A percentile compares a stretch with the other conserved stretches of the same genome.
Evolutionary conservation across 2,329 filamentous ascomycete species (phyloP).

Genomic region (Trichoderma breve): DNA sequence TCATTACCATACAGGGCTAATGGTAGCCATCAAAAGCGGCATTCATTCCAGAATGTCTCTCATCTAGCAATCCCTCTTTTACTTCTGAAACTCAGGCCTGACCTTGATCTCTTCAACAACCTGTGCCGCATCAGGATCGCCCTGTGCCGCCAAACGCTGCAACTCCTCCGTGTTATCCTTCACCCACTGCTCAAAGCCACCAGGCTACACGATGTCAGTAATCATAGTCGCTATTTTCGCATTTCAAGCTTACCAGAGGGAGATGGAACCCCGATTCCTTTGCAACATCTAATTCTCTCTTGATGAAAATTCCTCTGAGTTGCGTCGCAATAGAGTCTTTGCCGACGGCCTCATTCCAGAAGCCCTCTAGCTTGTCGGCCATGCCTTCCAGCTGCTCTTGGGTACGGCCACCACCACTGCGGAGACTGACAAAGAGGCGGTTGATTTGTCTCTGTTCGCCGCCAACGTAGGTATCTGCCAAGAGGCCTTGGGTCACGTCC

Average conservation of each 20-base stretch:
- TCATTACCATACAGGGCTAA: background rate
- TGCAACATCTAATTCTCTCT: conserved; percentile 13
- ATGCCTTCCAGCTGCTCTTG: conserved; percentile 14
- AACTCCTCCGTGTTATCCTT: conserved; percentile 20
- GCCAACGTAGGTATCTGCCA: conserved; percentile 15
- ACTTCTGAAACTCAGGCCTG: conserved; percentile 15
- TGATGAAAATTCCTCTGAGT: conserved; percentile 10
- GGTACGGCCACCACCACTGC: conserved; percentile 12
- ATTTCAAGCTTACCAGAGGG: conserved; percentile 1
- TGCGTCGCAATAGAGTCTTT: conserved; percentile 4
- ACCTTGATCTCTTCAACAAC: conserved; percentile 18
- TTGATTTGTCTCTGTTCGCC: conserved; percentile 13
- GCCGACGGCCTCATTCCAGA: conserved; percentile 17
- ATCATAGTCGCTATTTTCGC: background rate
- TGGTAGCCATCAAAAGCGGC: background rate
- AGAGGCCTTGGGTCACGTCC: conserved; percentile 5
- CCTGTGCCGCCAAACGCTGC: conserved; percentile 4
- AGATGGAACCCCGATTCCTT: conserved; percentile 19
- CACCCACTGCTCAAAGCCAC: conserved; percentile 18
- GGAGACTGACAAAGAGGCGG: conserved; percentile 19
- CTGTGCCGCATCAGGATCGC: conserved; percentile 12
- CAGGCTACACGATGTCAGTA: background rate
- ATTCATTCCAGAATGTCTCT: background rate
- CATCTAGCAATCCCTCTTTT: background rate
- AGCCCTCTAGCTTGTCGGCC: conserved; percentile 14